phyloP scores from a whole-genome alignment of 2,329 filamentous ascomycete genomes.

The Proliferodiscus dingleyae region DNA sequence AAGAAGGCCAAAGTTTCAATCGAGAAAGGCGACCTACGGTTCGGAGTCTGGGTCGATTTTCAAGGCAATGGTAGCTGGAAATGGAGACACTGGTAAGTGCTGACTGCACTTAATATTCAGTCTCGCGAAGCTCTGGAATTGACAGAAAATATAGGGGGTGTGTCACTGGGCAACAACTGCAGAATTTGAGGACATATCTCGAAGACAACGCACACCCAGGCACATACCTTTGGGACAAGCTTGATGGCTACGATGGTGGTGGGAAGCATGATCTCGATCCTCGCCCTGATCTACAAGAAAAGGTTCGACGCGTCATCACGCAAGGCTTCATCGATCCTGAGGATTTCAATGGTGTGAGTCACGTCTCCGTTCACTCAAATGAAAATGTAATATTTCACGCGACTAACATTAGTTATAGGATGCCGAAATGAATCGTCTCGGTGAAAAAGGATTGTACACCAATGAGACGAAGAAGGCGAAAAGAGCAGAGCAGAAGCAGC shows the following conservation, averaged over 20 bases:
- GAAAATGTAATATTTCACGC: too few relatives aligned
- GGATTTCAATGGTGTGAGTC: constrained; percentile 82
- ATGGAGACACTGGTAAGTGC: constrained; percentile 80
- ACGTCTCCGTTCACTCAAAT: constrained; percentile 1
- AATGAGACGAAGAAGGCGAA: constrained; percentile 21
- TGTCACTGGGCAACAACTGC: constrained; percentile 69
- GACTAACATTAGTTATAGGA: too few relatives aligned
- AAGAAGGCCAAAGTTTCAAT: constrained; percentile 68
- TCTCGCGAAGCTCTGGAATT: neutral
- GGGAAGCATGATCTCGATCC: constrained; percentile 49
- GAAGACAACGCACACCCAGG: constrained; percentile 46
- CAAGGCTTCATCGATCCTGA: constrained; percentile 78
- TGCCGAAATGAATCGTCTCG: constrained; percentile 32
- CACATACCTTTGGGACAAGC: constrained; percentile 32
- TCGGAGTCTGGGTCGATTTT: constrained; percentile 68
- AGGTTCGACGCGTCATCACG: constrained; percentile 65
- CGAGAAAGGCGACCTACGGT: constrained; percentile 70
- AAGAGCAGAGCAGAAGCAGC: constrained; percentile 15
- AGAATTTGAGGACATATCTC: constrained; percentile 57
- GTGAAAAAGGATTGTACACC: constrained; percentile 24
- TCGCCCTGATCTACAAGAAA: constrained; percentile 62
- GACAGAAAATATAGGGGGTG: constrained; percentile 65
- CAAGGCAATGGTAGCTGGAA: constrained; percentile 56
- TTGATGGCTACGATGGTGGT: constrained; percentile 71
- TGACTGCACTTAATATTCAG: constrained; percentile 1